Evolutionary conservation across 768 basidiomycete species (phyloP).

Genomic region (Boletus eberwhitei): DNA sequence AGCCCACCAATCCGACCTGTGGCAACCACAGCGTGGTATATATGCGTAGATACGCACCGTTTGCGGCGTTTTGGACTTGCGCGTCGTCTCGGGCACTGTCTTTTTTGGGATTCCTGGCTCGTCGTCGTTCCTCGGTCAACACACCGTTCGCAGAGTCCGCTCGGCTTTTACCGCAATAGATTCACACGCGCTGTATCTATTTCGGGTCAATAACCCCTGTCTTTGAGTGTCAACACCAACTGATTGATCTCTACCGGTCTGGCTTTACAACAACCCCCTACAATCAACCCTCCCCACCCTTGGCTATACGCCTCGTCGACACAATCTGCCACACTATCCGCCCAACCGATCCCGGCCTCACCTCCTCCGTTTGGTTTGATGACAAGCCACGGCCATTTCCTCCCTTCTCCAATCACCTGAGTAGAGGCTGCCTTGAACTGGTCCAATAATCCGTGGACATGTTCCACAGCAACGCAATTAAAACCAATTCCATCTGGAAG

Average conservation of each 20-base stretch:
- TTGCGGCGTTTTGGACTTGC: constrained; percentile 34
- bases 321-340: constrained; percentile 26
- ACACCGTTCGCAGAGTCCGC: constrained; percentile 12
- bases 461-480: constrained; percentile 61
- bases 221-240: constrained; percentile 3
- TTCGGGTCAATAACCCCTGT: constrained; percentile 14
- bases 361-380: constrained; percentile 75
- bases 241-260: constrained; percentile 48
- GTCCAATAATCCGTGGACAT: constrained; percentile 39
- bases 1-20: constrained; percentile 4
- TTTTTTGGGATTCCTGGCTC: constrained; percentile 24
- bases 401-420: constrained; percentile 7
- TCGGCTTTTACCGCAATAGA: constrained; percentile 17
- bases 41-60: constrained; percentile 37
- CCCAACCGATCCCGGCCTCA: constrained; percentile 34
- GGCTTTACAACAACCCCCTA: constrained; percentile 71
- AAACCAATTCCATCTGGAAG: constrained; percentile 61
- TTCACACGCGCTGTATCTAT: constrained; percentile 18
- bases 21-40: constrained; percentile 1
- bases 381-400: constrained; percentile 48
- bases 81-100: constrained; percentile 38
- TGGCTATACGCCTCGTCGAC: constrained; percentile 19
- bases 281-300: constrained; percentile 49
- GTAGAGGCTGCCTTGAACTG: constrained; percentile 33
- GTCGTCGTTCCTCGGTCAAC: constrained; percentile 13